These are phyloP conservation scores for Paramecium bursaria DNA, from an alignment of 73 alveolate species.

Conservation along the genomic window DNA sequence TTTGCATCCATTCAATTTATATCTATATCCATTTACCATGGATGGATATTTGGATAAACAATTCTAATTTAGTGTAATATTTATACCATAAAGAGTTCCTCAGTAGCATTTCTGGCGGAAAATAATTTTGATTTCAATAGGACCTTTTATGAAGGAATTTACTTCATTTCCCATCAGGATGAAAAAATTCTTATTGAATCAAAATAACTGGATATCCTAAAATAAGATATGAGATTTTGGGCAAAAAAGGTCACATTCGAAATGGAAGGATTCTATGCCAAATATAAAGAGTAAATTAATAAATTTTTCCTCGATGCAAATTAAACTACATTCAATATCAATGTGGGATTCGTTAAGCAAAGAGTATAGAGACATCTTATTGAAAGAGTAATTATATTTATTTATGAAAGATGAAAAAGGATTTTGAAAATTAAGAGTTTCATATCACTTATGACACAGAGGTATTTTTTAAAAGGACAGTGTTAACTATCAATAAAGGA, in stretches of 20 bases:
- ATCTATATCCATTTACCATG: slow-evolving; percentile 11
- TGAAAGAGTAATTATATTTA: background rate
- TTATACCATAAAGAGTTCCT: too few species aligned
- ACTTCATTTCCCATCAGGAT: slow-evolving; percentile 28
- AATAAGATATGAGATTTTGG: slow-evolving; percentile 2
- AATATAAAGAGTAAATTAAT: background rate
- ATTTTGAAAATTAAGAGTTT: background rate
- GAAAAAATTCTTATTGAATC: background rate
- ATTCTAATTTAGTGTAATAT: slow-evolving; percentile 23
- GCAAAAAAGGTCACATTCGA: slow-evolving; percentile 22
- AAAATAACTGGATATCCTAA: background rate
- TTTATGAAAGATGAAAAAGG: background rate
- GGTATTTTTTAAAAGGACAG: background rate
- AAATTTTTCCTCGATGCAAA: background rate
- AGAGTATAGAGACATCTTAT: slow-evolving; percentile 21
- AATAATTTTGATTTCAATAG: slow-evolving; percentile 30
- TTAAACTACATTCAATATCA: background rate
- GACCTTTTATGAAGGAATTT: slow-evolving; percentile 22
- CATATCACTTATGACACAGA: background rate
- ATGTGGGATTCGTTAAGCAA: background rate
- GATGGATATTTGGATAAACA: slow-evolving; percentile 9
- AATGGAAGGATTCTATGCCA: background rate
- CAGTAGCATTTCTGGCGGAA: slow-evolving; percentile 15
- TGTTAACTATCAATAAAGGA: background rate
- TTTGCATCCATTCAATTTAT: background rate